Conservation (phyloP, 176 grass and related monocot species). For the Musa troglodytarum region DNA sequence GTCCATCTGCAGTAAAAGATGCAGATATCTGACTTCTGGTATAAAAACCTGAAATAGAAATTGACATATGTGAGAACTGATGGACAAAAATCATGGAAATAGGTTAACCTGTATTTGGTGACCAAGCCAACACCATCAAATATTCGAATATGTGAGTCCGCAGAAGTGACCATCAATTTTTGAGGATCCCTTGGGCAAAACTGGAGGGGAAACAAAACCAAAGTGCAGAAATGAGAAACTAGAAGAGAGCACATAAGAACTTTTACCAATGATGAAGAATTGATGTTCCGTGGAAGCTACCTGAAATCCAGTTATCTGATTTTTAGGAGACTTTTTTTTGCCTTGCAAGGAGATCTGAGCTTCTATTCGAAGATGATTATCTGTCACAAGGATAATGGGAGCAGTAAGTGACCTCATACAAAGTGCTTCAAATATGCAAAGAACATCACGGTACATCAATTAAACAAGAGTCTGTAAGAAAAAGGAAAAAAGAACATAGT, state of each 20-base stretch:
- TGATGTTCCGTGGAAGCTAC: slow-evolving; percentile 28
- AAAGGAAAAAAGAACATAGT: too few species aligned
- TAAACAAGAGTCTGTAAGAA: too few species aligned
- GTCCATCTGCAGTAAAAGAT: slow-evolving; percentile 62
- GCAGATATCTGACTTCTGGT: slow-evolving; percentile 50
- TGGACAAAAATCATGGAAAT: neutral
- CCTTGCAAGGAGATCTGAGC: slow-evolving; percentile 40
- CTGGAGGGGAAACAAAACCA: slow-evolving; percentile 30
- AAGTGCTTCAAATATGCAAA: neutral
- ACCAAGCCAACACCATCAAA: slow-evolving; percentile 53
- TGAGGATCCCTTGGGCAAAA: slow-evolving; percentile 58
- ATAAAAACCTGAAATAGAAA: slow-evolving; percentile 35
- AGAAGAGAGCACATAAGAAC: neutral
- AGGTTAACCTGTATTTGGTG: slow-evolving; percentile 49
- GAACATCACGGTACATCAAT: too few species aligned
- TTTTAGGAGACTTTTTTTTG: slow-evolving; percentile 67
- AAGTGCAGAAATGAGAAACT: slow-evolving; percentile 11
- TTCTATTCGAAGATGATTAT: slow-evolving; percentile 46
- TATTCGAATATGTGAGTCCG: slow-evolving; percentile 78
- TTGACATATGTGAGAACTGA: neutral
- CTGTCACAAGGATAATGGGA: slow-evolving; percentile 26
- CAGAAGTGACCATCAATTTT: slow-evolving; percentile 79
- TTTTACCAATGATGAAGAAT: neutral
- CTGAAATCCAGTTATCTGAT: slow-evolving; percentile 73
- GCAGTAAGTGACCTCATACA: slow-evolving; percentile 6